Base-by-base conservation (phyloP, 371 early-diverging fungal genomes). In the Smittium mucronatum region DNA sequence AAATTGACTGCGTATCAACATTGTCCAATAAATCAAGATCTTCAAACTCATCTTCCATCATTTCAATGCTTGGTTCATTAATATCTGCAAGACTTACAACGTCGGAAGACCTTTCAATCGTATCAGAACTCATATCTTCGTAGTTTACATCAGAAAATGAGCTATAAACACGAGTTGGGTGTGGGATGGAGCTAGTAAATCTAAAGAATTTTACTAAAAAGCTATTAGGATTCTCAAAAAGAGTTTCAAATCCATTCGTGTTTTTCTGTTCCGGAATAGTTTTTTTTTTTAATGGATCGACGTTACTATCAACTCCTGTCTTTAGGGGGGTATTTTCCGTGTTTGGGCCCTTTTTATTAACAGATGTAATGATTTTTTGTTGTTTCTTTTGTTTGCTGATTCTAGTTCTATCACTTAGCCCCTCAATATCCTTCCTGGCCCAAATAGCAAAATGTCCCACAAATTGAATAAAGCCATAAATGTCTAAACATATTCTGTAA, bases 371-470 rank as follows among this genome's bases (percentile, higher is more conserved):
- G 5, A 28, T 15, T 26, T 11, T 33, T 30, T 33, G 63, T n/a
- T 33, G 31, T 61, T 61, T 28, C 63, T 61, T 33, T 61, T 61
- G 63, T n/a, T 61, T 33, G 29, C 33, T 28, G 5, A 30, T 33
- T 33, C 63, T 5, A 61, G 63, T 26, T 47, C 21, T 47, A 47
- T 47, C 47, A 21, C 47, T 21, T 5, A 28, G 34, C 26, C 5
- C n/a, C 15, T n/a, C 36, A 65, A 65, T 34, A 65, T 65, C 77
- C 68, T 73, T 74, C 21, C 73, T 71, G 71, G 76, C 81, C 80
- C 80, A 80, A 57, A 78, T 73, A 57, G 80, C 74, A 17, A 80
- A 71, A 47, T 75, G 73, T 26, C 72, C 75, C 75, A 80, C 74
- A 36, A 80, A 77, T 29, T 71, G 71, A 29, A 75, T 74, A 76